Percentiles rank a stretch among this genome's conserved stretches.
phyloP scores from a whole-genome alignment of 768 basidiomycete species.

The Jaapia argillacea region DNA sequence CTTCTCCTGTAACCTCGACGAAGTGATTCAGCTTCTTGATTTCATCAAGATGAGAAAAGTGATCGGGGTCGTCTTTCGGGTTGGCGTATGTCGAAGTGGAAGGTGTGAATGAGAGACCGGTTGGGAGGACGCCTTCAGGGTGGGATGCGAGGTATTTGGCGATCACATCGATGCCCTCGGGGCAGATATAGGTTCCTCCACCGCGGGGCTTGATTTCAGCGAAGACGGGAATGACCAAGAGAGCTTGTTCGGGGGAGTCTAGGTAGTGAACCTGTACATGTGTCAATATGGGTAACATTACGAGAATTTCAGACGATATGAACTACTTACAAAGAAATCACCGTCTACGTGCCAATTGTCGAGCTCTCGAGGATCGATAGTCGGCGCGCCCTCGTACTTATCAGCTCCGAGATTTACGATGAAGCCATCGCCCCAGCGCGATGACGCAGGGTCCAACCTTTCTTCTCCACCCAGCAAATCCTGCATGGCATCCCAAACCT shows the following conservation, averaged over 20 bases:
- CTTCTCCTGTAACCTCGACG: conserved; percentile 46
- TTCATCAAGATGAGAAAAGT: conserved; percentile 34
- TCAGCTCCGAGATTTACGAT: conserved; percentile 52
- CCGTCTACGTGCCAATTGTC: conserved; percentile 60
- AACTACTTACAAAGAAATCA: conserved; percentile 37
- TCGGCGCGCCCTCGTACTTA: conserved; percentile 24
- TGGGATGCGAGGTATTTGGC: conserved; percentile 41
- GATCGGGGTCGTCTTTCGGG: too few relatives aligned
- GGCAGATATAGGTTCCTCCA: conserved; percentile 52
- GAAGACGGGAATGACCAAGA: conserved; percentile 53
- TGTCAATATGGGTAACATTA: not conserved
- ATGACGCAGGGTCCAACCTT: conserved; percentile 38
- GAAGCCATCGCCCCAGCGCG: conserved; percentile 48
- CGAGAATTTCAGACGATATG: not conserved
- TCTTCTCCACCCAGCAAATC: conserved; percentile 53
- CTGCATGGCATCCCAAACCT: conserved; percentile 53
- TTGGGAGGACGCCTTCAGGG: conserved; percentile 41
- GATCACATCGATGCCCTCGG: conserved; percentile 41
- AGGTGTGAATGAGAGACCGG: conserved; percentile 35
- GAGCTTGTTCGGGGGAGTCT: conserved; percentile 56
- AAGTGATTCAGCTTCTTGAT: conserved; percentile 32
- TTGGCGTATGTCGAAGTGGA: conserved; percentile 24
- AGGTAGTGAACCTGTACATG: conserved; percentile 40
- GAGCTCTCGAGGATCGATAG: conserved; percentile 31
- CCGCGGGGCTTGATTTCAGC: conserved; percentile 43